These are phyloP conservation scores for Micromonas commoda DNA, from an alignment of 139 green algal species.

Conservation along the genomic window DNA sequence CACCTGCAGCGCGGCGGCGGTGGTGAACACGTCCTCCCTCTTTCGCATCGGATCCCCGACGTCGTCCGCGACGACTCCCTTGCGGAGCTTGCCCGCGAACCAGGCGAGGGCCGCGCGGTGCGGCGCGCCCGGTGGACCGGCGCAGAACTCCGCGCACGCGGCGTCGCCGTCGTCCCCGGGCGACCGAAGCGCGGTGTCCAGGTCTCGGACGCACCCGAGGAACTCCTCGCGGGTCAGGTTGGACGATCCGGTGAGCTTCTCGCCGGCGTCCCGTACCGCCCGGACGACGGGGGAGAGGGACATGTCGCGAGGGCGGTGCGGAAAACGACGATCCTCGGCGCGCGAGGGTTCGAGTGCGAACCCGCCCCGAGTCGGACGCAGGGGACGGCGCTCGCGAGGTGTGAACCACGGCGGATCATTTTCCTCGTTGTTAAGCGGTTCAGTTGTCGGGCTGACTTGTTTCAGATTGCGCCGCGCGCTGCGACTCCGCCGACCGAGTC, in stretches of 20 bases:
- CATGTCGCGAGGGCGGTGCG: too few species aligned
- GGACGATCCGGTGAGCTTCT: neutral
- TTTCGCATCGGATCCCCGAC: neutral
- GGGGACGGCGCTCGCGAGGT: too few species aligned
- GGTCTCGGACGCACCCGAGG: neutral
- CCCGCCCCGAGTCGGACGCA: too few species aligned
- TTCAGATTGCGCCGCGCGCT: too few species aligned
- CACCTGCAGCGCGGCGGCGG: neutral
- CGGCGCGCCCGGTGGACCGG: too few species aligned
- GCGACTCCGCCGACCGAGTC: too few species aligned
- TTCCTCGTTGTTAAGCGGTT: too few species aligned
- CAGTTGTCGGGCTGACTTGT: too few species aligned
- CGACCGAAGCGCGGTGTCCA: neutral
- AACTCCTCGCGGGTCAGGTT: neutral
- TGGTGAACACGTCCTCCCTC: neutral
- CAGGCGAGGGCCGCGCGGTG: neutral
- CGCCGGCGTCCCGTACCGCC: neutral
- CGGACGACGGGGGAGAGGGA: too few species aligned
- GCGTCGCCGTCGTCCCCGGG: neutral
- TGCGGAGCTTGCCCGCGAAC: neutral
- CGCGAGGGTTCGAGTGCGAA: too few species aligned
- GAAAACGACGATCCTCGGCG: too few species aligned
- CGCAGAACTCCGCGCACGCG: neutral
- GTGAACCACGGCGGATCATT: too few species aligned
- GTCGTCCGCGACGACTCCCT: neutral